Evolutionary conservation across 306 rosid species (phyloP).

Genomic region (Argentina anserina): DNA sequence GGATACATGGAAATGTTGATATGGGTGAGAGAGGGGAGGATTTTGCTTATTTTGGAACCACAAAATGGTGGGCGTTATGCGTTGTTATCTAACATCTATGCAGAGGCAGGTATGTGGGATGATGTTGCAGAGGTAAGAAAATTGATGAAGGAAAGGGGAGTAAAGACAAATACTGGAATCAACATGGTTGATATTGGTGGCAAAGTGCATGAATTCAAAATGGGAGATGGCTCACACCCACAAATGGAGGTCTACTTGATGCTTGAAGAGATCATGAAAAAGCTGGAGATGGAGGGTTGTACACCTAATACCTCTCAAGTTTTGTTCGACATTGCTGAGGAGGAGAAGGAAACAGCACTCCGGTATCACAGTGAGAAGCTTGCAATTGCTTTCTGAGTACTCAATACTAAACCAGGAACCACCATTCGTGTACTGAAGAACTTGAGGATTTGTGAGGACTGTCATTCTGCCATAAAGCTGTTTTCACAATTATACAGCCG

Average conservation of each 20-base stretch:
- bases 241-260: conserved; percentile 39
- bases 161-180: conserved; percentile 49
- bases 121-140: conserved; percentile 44
- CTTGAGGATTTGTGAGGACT: conserved; percentile 62
- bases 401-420: conserved; percentile 47
- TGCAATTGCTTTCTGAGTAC: conserved; percentile 59
- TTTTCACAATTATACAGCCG: conserved; percentile 41
- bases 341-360: conserved; percentile 56
- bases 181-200: conserved; percentile 47
- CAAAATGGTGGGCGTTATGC: conserved; percentile 55
- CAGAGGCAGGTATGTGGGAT: conserved; percentile 49
- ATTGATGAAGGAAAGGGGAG: conserved; percentile 56
- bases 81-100: conserved; percentile 54
- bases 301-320: conserved; percentile 47
- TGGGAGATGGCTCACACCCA: conserved; percentile 54
- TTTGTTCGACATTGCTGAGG: conserved; percentile 47
- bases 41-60: conserved; percentile 50
- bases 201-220: conserved; percentile 49
- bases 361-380: conserved; percentile 53
- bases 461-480: conserved; percentile 53
- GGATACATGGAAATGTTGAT: conserved; percentile 45
- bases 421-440: conserved; percentile 49
- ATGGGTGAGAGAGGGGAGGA: conserved; percentile 48
- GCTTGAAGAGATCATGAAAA: conserved; percentile 39
- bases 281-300: conserved; percentile 44